Base-by-base conservation (phyloP, 2,329 filamentous ascomycete genomes). In the Neofusicoccum laricinum region DNA sequence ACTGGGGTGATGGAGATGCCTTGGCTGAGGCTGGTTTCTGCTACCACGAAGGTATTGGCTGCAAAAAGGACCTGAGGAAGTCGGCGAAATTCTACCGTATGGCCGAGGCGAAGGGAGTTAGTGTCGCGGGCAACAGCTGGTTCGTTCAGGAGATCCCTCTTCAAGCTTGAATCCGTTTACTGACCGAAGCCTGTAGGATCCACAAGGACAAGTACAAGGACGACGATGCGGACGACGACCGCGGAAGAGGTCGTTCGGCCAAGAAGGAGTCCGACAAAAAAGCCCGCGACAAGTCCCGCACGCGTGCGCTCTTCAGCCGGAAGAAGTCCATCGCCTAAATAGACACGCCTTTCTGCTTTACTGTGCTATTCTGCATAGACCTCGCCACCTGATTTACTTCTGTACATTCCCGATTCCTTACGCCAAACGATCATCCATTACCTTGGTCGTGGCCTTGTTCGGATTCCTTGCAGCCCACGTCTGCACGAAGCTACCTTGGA, bases 121-220 rank as follows among this genome's bases (percentile, higher is more conserved):
- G 88, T 77, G 98, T 98, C 93, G 90, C 97, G 64, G 95, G 95
- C 63, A 98, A 98, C 76, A 97, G 93, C 82, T 99, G 95, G 94
- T 97, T 83, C 75, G 91, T 64, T 51, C 19, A 58, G 38, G 43
- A 51, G 14, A 46, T 59, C 25, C 19, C 12, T n/a, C 19, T 40
- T 14, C 41, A 48, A 57, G 43, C 32, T 57, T 17, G 11, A 46
- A 43, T 38, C 64, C 66, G 21, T 49, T 67, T 45, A 25, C 30
- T 59, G n/a, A 64, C 67, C 41, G 63, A 41, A 66, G 7, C 50
- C 58, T 12, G 49, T 53, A 97, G 93, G 93, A 98, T 98, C 70
- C 93, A 97, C 82, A 98, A 98, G 77, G 81, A 92, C 64, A 98
- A 98, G 75, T 98, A 98, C 76, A 84, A 84, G 80, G 87, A 89